A percentile compares a stretch with the other conserved stretches of the same genome.
Conservation (phyloP, 495 filamentous ascomycete genomes). For the Clohesyomyces aquaticus region DNA sequence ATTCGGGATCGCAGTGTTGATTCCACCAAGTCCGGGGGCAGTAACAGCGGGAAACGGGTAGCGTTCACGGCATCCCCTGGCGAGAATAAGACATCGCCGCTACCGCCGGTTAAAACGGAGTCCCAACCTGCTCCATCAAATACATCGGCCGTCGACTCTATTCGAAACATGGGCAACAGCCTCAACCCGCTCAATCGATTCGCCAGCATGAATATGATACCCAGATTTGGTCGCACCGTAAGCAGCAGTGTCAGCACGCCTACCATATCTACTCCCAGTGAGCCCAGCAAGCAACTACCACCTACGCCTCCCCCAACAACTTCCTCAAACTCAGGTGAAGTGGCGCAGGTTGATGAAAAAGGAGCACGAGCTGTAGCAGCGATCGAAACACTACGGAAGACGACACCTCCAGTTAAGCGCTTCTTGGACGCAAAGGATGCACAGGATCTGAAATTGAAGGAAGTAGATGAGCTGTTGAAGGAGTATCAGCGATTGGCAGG, state of each 20-base stretch:
- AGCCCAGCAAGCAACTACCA: slow-evolving; percentile 23
- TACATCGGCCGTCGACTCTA: slow-evolving; percentile 71
- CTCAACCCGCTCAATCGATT: slow-evolving; percentile 85
- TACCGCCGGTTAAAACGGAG: slow-evolving; percentile 38
- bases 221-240: slow-evolving; percentile 70
- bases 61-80: slow-evolving; percentile 43
- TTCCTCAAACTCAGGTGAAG: slow-evolving; percentile 27
- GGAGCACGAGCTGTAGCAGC: slow-evolving; percentile 40
- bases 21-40: slow-evolving; percentile 69
- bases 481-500: slow-evolving; percentile 85
- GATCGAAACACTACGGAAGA: slow-evolving; percentile 56
- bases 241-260: slow-evolving; percentile 45
- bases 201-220: slow-evolving; percentile 64
- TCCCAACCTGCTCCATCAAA: slow-evolving; percentile 42
- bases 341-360: slow-evolving; percentile 35
- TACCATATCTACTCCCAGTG: slow-evolving; percentile 29
- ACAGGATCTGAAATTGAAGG: slow-evolving; percentile 76
- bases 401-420: slow-evolving; percentile 72
- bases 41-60: slow-evolving; percentile 54
- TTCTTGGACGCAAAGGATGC: slow-evolving; percentile 82
- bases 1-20: slow-evolving; percentile 76
- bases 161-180: slow-evolving; percentile 80
- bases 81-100: slow-evolving; percentile 39
- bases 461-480: slow-evolving; percentile 77
- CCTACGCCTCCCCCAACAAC: neutral